phyloP scores from a whole-genome alignment of 805 yeast species.

The Cyberlindnera sargentensis region DNA sequence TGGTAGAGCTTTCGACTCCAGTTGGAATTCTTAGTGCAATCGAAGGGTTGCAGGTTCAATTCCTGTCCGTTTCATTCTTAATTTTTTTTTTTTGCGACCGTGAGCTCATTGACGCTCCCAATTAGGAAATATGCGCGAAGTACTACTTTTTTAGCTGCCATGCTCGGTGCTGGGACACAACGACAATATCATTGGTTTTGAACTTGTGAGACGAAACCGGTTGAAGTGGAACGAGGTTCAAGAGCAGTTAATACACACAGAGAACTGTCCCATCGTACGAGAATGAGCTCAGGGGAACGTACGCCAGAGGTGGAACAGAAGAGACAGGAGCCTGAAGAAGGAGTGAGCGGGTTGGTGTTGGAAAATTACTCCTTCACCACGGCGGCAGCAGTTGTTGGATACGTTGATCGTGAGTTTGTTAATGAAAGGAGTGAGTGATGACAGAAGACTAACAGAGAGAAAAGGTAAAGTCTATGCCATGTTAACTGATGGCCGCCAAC shows the following conservation, averaged over 20 bases:
- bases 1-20: conserved; percentile 78
- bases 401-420: conserved; percentile 54
- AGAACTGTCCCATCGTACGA: neutral
- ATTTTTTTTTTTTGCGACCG: conserved; percentile 16
- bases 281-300: conserved; percentile 8
- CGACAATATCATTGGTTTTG: too few species aligned
- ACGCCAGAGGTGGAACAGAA: conserved; percentile 10
- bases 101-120: neutral
- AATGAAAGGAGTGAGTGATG: too few species aligned
- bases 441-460: neutral
- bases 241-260: neutral
- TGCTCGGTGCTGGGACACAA: too few species aligned
- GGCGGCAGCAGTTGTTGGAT: conserved; percentile 84
- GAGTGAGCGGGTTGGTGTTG: conserved; percentile 53
- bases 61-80: conserved; percentile 70
- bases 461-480: conserved; percentile 66
- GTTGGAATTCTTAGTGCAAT: conserved; percentile 38
- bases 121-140: neutral
- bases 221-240: too few species aligned
- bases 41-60: conserved; percentile 85
- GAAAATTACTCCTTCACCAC: conserved; percentile 82
- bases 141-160: neutral
- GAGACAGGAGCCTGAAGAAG: conserved; percentile 26
- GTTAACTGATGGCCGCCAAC: conserved; percentile 81
- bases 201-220: neutral